A percentile compares a stretch with the other conserved stretches of the same genome.
These are phyloP conservation scores for Candida boleticola DNA, from an alignment of 805 yeast genomes.

Conservation along the genomic window DNA sequence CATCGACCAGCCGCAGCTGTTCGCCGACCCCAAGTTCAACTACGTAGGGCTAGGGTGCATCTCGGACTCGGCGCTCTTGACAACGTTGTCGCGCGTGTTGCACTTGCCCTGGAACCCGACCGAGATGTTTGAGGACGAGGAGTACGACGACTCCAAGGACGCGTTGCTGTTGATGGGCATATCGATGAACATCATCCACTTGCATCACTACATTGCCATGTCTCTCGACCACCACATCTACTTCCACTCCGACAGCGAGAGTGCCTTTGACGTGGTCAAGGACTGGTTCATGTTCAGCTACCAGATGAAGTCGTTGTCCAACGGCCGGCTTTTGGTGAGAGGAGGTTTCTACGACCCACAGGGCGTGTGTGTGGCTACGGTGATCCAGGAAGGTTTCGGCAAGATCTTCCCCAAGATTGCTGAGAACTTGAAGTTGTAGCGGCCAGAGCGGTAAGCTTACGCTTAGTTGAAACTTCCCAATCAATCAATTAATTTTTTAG, in stretches of 20 bases:
- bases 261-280: constrained; percentile 26
- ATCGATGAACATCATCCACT: constrained; percentile 32
- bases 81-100: constrained; percentile 40
- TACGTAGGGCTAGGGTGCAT: constrained; percentile 37
- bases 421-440: constrained; percentile 8
- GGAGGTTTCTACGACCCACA: constrained; percentile 33
- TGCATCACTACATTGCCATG: constrained; percentile 45
- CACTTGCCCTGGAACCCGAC: constrained; percentile 45
- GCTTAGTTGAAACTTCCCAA: too few species aligned
- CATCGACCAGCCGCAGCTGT: constrained; percentile 21
- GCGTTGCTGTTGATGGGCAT: constrained; percentile 24
- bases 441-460: too few species aligned
- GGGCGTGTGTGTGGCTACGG: constrained; percentile 35
- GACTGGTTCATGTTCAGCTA: constrained; percentile 39
- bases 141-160: constrained; percentile 31
- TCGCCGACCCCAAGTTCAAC: constrained; percentile 26
- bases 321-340: constrained; percentile 35
- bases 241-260: constrained; percentile 30
- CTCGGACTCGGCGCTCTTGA: constrained; percentile 38
- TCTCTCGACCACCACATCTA: constrained; percentile 44
- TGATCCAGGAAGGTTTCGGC: constrained; percentile 42
- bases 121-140: constrained; percentile 24
- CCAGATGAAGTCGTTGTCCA: constrained; percentile 33
- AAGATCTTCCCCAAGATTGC: constrained; percentile 3
- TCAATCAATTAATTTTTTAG: too few species aligned